phyloP scores from a whole-genome alignment of 306 rosid species.

The Trifolium fragiferum region DNA sequence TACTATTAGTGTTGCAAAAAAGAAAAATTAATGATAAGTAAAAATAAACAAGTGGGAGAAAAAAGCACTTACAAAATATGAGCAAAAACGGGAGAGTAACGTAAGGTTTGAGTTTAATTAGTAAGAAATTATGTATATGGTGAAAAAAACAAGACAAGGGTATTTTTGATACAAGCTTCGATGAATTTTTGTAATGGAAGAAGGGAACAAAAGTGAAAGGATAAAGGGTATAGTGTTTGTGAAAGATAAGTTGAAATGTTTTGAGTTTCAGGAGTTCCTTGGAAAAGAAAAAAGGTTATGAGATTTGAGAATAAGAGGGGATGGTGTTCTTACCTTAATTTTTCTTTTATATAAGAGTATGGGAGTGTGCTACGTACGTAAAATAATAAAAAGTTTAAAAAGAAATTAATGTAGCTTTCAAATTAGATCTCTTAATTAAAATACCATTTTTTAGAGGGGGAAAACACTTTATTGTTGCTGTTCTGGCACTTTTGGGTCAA shows the following conservation, averaged over 20 bases:
- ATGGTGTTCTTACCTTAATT: neutral
- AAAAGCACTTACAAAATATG: conserved; percentile 4
- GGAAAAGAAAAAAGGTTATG: conserved; percentile 14
- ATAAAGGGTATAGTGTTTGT: conserved; percentile 1
- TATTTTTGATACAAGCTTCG: neutral
- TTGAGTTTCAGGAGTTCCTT: neutral
- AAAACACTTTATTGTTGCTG: neutral
- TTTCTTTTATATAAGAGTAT: conserved; percentile 11
- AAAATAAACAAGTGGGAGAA: neutral
- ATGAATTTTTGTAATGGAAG: conserved; percentile 11
- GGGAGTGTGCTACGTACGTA: neutral
- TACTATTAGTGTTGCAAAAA: neutral
- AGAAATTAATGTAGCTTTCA: neutral
- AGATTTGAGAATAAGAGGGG: neutral
- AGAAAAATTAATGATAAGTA: neutral
- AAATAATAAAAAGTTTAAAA: neutral
- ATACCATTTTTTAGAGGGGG: neutral
- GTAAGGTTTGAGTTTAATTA: neutral
- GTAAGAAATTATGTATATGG: neutral
- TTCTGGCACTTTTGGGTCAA: conserved; percentile 3
- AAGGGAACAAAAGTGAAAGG: neutral
- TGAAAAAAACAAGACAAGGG: neutral
- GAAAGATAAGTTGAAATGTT: neutral
- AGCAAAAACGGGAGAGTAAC: neutral
- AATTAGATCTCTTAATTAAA: neutral